These are phyloP conservation scores for Scytalidium lignicola DNA, from an alignment of 2,329 filamentous ascomycete species.

Conservation along the genomic window DNA sequence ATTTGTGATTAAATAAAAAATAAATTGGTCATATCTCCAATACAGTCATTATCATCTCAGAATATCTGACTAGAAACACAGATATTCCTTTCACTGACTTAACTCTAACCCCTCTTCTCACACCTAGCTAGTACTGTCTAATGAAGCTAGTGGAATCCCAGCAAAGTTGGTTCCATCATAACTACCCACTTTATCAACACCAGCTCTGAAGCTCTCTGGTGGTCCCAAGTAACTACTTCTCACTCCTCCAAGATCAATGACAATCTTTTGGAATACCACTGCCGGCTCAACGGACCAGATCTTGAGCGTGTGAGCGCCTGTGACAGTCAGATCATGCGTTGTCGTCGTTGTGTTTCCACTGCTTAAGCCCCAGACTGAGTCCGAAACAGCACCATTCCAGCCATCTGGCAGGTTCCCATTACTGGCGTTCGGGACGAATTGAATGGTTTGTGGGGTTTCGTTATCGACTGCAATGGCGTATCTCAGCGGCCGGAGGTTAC, in stretches of 20 bases:
- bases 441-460: slow-evolving; percentile 30
- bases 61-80: too few relatives aligned
- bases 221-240: slow-evolving; percentile 35
- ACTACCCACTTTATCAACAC: slow-evolving; percentile 9
- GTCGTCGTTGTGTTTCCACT: slow-evolving; percentile 24
- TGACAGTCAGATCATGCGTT: slow-evolving; percentile 15
- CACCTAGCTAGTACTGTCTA: neutral
- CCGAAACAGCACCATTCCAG: slow-evolving; percentile 19
- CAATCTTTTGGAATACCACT: slow-evolving; percentile 34
- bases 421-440: slow-evolving; percentile 18
- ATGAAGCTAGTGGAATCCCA: neutral
- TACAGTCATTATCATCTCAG: too few relatives aligned
- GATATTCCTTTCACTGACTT: too few relatives aligned
- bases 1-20: neutral
- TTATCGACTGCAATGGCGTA: slow-evolving; percentile 44
- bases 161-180: slow-evolving; percentile 17
- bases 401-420: slow-evolving; percentile 17
- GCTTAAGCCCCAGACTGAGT: slow-evolving; percentile 20
- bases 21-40: too few relatives aligned
- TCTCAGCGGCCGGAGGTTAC: slow-evolving; percentile 42
- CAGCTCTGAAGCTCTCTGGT: slow-evolving; percentile 29
- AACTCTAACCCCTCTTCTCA: too few relatives aligned
- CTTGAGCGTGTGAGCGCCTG: slow-evolving; percentile 27
- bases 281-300: slow-evolving; percentile 32
- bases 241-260: slow-evolving; percentile 36